Evolutionary conservation across 2,329 filamentous ascomycete genomes (phyloP).

Genomic region (Iodosphaeria phyllophila): DNA sequence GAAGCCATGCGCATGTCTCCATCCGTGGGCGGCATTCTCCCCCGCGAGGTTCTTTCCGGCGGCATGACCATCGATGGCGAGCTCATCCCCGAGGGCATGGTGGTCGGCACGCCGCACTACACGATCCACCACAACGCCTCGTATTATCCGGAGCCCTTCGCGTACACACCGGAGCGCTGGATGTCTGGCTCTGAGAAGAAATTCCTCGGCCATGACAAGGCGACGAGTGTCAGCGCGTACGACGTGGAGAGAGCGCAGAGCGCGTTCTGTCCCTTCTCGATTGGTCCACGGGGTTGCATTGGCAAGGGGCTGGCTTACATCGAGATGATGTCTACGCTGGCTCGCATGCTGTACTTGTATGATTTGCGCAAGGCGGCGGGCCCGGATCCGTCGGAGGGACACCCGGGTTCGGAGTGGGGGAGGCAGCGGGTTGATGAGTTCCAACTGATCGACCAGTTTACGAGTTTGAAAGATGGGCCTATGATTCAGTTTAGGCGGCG

Average conservation of each 20-base stretch:
- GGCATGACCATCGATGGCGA: conserved; percentile 35
- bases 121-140: conserved; percentile 46
- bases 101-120: conserved; percentile 48
- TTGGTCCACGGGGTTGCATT: conserved; percentile 53
- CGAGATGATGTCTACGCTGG: conserved; percentile 45
- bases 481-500: conserved; percentile 40
- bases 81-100: conserved; percentile 34
- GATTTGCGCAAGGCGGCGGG: conserved; percentile 36
- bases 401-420: conserved; percentile 28
- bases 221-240: conserved; percentile 24
- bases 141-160: conserved; percentile 41
- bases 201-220: conserved; percentile 10
- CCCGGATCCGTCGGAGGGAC: conserved; percentile 32
- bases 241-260: conserved; percentile 37
- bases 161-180: conserved; percentile 48
- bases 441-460: conserved; percentile 55
- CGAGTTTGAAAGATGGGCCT: conserved; percentile 52
- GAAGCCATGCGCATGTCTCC: conserved; percentile 46
- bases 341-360: conserved; percentile 40
- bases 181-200: conserved; percentile 26
- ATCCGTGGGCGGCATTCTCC: conserved; percentile 39
- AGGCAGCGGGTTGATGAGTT: conserved; percentile 40
- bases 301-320: conserved; percentile 51
- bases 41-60: conserved; percentile 37
- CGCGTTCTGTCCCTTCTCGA: conserved; percentile 58